Evolutionary conservation across 2,329 filamentous ascomycete genomes (phyloP).

Genomic region (Fusarium bulbicola): DNA sequence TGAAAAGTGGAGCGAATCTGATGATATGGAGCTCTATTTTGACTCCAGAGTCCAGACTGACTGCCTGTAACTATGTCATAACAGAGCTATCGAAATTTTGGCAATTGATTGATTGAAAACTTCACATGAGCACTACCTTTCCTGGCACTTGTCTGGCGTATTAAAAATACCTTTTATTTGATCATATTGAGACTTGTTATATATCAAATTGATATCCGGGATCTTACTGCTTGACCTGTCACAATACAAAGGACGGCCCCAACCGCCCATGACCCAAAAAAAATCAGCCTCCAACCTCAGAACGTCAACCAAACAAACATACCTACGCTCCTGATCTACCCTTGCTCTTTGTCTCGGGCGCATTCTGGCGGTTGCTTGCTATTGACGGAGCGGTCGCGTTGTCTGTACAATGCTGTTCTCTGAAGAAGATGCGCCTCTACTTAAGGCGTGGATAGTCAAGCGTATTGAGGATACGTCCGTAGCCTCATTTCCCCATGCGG

Average conservation of each 20-base stretch:
- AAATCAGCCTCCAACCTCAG: constrained; percentile 24
- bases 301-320: constrained; percentile 2
- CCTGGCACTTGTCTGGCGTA: neutral
- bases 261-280: constrained; percentile 26
- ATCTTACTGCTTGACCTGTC: constrained; percentile 15
- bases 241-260: constrained; percentile 26
- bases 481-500: constrained; percentile 10
- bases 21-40: neutral
- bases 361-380: neutral
- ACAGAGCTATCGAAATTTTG: neutral
- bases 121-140: neutral
- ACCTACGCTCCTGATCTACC: neutral
- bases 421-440: constrained; percentile 67
- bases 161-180: neutral
- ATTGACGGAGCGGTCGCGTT: constrained; percentile 3
- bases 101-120: neutral
- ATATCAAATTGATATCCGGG: neutral
- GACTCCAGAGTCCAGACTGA: neutral
- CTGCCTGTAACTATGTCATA: neutral
- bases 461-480: constrained; percentile 78
- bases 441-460: constrained; percentile 82
- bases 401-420: constrained; percentile 65
- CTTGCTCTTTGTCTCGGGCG: neutral
- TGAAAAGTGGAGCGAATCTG: neutral
- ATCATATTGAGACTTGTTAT: neutral